Conservation (phyloP, 2,329 filamentous ascomycete genomes). For the Erysiphe pulchra region DNA sequence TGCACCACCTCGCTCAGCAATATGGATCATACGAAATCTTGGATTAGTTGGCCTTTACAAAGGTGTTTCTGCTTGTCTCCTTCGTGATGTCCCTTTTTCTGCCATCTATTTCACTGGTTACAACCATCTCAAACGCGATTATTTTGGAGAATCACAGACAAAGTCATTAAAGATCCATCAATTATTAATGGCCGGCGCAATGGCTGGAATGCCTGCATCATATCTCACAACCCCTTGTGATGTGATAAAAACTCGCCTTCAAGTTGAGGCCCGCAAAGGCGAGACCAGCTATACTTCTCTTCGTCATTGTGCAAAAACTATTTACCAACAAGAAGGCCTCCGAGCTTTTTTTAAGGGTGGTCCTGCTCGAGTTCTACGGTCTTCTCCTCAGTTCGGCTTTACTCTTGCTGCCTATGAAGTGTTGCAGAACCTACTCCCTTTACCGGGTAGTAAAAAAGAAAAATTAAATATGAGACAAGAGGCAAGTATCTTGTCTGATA, state of each 20-base stretch:
- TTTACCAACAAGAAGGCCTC: conserved; percentile 80
- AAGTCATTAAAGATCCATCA: conserved; percentile 80
- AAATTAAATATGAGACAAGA: conserved; percentile 30
- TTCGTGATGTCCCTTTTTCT: conserved; percentile 93
- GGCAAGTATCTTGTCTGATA: conserved; percentile 27
- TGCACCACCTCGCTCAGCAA: conserved; percentile 66
- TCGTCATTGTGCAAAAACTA: conserved; percentile 59
- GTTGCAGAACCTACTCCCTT: conserved; percentile 54
- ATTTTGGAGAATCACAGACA: conserved; percentile 69
- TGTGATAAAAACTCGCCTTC: conserved; percentile 95
- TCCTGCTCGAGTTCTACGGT: conserved; percentile 79
- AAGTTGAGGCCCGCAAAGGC: conserved; percentile 92
- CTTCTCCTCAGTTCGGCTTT: conserved; percentile 93
- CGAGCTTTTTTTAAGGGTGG: conserved; percentile 96
- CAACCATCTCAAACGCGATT: conserved; percentile 74
- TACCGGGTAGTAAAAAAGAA: conserved; percentile 37
- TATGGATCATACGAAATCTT: conserved; percentile 94
- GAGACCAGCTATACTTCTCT: conserved; percentile 72
- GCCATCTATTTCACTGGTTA: conserved; percentile 98
- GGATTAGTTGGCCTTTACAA: conserved; percentile 91
- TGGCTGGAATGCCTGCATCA: conserved; percentile 72
- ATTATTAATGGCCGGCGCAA: conserved; percentile 80
- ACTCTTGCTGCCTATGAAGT: conserved; percentile 90
- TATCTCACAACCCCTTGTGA: conserved; percentile 96
- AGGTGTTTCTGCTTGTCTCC: conserved; percentile 76